Conservation (phyloP, 164 flowering plant genomes). For the Chimonanthus praecox region DNA sequence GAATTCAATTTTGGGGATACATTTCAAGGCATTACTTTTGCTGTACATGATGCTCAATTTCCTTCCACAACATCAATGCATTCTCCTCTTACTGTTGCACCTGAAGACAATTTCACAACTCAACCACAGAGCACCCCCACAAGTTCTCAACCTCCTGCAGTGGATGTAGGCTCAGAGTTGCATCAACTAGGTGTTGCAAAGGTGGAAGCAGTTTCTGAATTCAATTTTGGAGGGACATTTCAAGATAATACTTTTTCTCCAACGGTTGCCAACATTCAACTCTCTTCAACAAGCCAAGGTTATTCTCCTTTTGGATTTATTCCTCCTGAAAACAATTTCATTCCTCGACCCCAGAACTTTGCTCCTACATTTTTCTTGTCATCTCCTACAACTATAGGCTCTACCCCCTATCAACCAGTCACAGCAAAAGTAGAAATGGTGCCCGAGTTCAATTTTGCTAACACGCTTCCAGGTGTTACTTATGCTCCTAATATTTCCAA, state of each 20-base stretch:
- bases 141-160: neutral
- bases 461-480: slow-evolving; percentile 38
- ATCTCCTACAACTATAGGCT: slow-evolving; percentile 20
- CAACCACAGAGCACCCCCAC: neutral
- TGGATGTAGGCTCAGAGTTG: neutral
- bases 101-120: neutral
- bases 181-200: too few relatives aligned
- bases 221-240: neutral
- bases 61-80: slow-evolving; percentile 36
- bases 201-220: neutral
- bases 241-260: neutral
- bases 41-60: slow-evolving; percentile 16
- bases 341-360: slow-evolving; percentile 29
- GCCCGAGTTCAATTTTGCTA: slow-evolving; percentile 36
- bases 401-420: slow-evolving; percentile 24
- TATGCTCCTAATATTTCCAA: slow-evolving; percentile 20
- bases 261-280: neutral
- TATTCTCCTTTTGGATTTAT: slow-evolving; percentile 60
- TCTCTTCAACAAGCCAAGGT: neutral
- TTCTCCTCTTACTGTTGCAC: neutral
- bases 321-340: slow-evolving; percentile 34
- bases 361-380: slow-evolving; percentile 30
- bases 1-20: slow-evolving; percentile 42
- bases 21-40: slow-evolving; percentile 35
- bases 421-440: slow-evolving; percentile 23